Evolutionary conservation across 306 rosid species (phyloP).

Genomic region (Sophora flavescens): DNA sequence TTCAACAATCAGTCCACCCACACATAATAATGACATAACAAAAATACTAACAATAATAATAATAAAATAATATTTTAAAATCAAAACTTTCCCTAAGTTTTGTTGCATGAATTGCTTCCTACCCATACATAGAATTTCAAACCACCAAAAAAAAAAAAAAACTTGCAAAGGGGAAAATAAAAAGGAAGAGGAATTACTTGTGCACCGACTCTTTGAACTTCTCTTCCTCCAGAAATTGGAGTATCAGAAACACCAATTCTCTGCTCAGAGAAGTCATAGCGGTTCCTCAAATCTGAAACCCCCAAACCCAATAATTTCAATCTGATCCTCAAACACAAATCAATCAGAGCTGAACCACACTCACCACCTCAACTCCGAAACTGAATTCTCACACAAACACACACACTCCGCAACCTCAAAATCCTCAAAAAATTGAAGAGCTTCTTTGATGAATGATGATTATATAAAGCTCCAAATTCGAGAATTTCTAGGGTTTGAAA

Average conservation of each 20-base stretch:
- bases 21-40: neutral
- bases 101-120: constrained; percentile 14
- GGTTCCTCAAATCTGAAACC: constrained; percentile 23
- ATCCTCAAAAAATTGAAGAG: constrained; percentile 35
- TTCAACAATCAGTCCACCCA: constrained; percentile 16
- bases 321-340: constrained; percentile 46
- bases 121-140: neutral
- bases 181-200: constrained; percentile 50
- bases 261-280: constrained; percentile 81
- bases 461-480: constrained; percentile 46
- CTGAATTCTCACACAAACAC: constrained; percentile 33
- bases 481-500: constrained; percentile 78
- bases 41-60: constrained; percentile 1
- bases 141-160: constrained; percentile 5
- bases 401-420: constrained; percentile 46
- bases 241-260: constrained; percentile 88
- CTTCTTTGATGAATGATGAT: constrained; percentile 26
- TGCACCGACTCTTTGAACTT: constrained; percentile 77
- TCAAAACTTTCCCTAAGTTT: constrained; percentile 1
- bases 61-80: neutral
- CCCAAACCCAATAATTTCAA: constrained; percentile 7
- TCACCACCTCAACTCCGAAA: constrained; percentile 37
- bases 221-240: constrained; percentile 87
- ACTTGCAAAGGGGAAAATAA: neutral
- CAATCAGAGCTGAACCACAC: constrained; percentile 33